These are phyloP conservation scores for Hanseniaspora singularis DNA, from an alignment of 805 yeast species.

Conservation along the genomic window DNA sequence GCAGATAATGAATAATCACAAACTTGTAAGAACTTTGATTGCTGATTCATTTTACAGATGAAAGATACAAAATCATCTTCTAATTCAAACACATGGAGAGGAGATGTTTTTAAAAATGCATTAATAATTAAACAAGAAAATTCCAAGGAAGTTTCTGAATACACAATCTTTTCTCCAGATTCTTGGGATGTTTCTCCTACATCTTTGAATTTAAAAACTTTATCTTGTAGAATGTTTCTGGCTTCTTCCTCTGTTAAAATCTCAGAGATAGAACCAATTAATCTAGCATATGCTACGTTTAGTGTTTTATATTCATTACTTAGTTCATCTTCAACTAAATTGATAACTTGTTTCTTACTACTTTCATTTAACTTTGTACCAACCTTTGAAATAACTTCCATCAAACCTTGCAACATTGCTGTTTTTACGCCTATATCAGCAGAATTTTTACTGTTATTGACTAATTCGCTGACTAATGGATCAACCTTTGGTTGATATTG, in stretches of 20 bases:
- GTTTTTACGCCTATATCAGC: slow-evolving; percentile 63
- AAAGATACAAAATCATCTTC: slow-evolving; percentile 39
- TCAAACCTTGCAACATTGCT: slow-evolving; percentile 73
- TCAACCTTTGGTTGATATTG: slow-evolving; percentile 88
- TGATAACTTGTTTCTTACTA: slow-evolving; percentile 55
- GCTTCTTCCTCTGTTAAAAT: slow-evolving; percentile 57
- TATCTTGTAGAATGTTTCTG: slow-evolving; percentile 41
- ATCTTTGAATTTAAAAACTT: slow-evolving; percentile 40
- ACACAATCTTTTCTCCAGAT: not conserved
- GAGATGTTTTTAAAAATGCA: slow-evolving; percentile 69
- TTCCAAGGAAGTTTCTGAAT: slow-evolving; percentile 33
- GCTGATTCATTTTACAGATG: slow-evolving; percentile 35
- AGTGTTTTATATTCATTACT: slow-evolving; percentile 37
- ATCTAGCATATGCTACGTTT: slow-evolving; percentile 64
- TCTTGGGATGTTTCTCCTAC: slow-evolving; percentile 23
- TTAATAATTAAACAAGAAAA: slow-evolving; percentile 64
- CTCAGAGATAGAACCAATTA: slow-evolving; percentile 65
- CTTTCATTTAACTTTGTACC: slow-evolving; percentile 67
- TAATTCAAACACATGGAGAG: slow-evolving; percentile 46
- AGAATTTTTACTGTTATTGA: slow-evolving; percentile 57
- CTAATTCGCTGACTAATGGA: slow-evolving; percentile 75
- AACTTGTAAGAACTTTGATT: slow-evolving; percentile 35
- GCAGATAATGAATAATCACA: slow-evolving; percentile 71
- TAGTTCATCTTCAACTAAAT: slow-evolving; percentile 64
- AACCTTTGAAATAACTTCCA: slow-evolving; percentile 69